phyloP scores from a whole-genome alignment of 345 rosid species.

The Laguncularia racemosa region DNA sequence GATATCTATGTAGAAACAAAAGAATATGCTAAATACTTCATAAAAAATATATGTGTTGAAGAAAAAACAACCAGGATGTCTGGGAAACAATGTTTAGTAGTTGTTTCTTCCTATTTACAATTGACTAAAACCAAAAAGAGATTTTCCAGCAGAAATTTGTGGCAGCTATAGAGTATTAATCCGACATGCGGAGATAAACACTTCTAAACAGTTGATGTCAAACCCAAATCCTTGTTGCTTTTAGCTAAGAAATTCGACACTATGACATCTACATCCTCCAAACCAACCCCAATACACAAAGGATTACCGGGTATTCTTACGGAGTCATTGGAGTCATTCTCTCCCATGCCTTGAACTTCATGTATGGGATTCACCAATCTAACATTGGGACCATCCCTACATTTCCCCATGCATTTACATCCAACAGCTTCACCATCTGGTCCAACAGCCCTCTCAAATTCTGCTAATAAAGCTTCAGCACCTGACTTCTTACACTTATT shows the following conservation, averaged over 20 bases:
- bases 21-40: too few species aligned
- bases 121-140: too few species aligned
- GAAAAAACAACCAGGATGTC: too few species aligned
- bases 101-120: too few species aligned
- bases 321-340: slow-evolving; percentile 26
- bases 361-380: slow-evolving; percentile 23
- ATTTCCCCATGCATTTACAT: slow-evolving; percentile 79
- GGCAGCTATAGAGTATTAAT: too few species aligned
- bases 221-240: slow-evolving; percentile 12
- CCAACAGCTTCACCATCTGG: slow-evolving; percentile 40
- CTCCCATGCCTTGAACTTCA: background rate
- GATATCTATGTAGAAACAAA: too few species aligned
- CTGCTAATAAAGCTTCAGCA: slow-evolving; percentile 41
- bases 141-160: too few species aligned
- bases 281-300: slow-evolving; percentile 49
- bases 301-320: slow-evolving; percentile 33
- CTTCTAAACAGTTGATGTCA: slow-evolving; percentile 2
- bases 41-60: too few species aligned
- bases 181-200: background rate
- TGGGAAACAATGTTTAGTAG: too few species aligned
- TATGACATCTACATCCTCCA: slow-evolving; percentile 55
- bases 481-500: slow-evolving; percentile 65
- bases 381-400: slow-evolving; percentile 67
- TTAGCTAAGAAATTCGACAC: slow-evolving; percentile 34
- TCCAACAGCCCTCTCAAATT: slow-evolving; percentile 43